A percentile compares a stretch with the other conserved stretches of the same genome.
Evolutionary conservation across 2,329 filamentous ascomycete genomes (phyloP).

Genomic region (Botrytis medusae): DNA sequence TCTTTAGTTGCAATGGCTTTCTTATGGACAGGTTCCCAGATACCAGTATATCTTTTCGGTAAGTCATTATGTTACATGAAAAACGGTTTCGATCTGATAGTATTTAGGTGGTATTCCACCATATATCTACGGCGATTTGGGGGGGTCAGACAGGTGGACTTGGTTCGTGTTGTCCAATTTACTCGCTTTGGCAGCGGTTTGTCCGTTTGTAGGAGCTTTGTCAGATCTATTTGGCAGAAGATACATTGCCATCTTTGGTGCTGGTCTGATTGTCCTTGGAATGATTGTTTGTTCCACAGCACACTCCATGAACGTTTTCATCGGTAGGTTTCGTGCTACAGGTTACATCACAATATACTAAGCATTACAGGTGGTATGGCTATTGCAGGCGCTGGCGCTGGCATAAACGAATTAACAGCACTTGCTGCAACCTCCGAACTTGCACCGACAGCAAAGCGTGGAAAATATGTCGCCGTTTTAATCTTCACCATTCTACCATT

Average conservation of each 20-base stretch:
- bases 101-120: constrained; percentile 48
- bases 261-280: constrained; percentile 54
- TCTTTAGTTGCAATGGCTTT: constrained; percentile 58
- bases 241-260: constrained; percentile 57
- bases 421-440: constrained; percentile 67
- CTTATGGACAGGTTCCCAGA: constrained; percentile 61
- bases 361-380: constrained; percentile 45
- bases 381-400: constrained; percentile 63
- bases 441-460: constrained; percentile 63
- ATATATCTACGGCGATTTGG: constrained; percentile 58
- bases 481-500: constrained; percentile 63
- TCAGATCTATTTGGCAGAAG: constrained; percentile 64
- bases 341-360: neutral
- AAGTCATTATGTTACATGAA: neutral
- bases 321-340: constrained; percentile 45
- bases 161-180: constrained; percentile 49
- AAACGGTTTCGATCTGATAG: constrained; percentile 6
- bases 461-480: constrained; percentile 57
- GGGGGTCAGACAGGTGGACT: constrained; percentile 47
- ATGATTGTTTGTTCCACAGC: constrained; percentile 60
- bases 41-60: constrained; percentile 57
- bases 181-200: constrained; percentile 56
- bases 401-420: constrained; percentile 64
- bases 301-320: constrained; percentile 59
- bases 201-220: constrained; percentile 64